Base-by-base conservation (phyloP, 148 eudicot genomes). In the Cornus kousa region DNA sequence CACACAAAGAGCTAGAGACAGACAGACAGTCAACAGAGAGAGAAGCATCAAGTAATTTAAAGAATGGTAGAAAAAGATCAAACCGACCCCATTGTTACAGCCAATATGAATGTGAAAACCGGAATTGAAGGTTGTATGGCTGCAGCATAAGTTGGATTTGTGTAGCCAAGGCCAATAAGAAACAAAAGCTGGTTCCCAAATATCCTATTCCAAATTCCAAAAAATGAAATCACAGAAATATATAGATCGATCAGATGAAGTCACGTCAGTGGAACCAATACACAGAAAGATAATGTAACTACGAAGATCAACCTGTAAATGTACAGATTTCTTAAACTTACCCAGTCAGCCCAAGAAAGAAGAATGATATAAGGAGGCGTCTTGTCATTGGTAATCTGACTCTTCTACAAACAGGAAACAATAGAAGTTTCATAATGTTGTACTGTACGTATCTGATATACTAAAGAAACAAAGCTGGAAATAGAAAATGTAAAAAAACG, bases 81-180 rank as follows among this genome's bases (percentile, higher is more conserved):
- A 78, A 88, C 97, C 82, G 83, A 96, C 99, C 99, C 98, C 98
- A 92, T 93, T 16, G 87, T 60, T 5, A 84, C 87, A 74, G 99
- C 99, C 48, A 96, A 71, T 76, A 93, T 79, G 74, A 96, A 96
- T 50, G 99, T 96, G 67, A 96, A 96, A 73, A 96, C 99, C 20
- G 99, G 99, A 84, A 96, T 90, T 48, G 99, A 86, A 88, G 99
- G 99, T 75, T 96, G 99, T 77, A 89, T 87, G 78, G 99, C 99
- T 70, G 98, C 94, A 70, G 99, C 99, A 85, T 96, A 96, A 64
- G 94, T 88, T 78, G 99, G 99, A 91, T 87, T 93, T 71, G 99
- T 96, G 89, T 89, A 96, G 81, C 95, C 89, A 81, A 96, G 94
- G 72, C 99, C 99, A 81, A 93, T 85, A 82, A 93, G 90, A 89